A percentile compares a stretch with the other conserved stretches of the same genome.
phyloP scores from a whole-genome alignment of 257 asterid species.

The Solanum acaule region DNA sequence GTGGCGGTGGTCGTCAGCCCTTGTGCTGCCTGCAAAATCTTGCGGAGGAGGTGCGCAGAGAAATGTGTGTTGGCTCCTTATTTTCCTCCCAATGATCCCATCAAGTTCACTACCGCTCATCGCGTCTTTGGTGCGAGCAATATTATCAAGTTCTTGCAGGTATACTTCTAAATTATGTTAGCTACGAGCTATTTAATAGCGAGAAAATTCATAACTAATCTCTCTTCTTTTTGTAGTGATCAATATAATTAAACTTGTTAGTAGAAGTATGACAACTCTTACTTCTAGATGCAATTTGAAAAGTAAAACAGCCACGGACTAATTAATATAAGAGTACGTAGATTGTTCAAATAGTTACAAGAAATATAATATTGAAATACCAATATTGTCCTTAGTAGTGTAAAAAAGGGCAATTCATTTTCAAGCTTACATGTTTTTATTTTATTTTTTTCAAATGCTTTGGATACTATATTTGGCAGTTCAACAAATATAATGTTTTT shows the following conservation, averaged over 20 bases:
- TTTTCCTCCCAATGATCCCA: slow-evolving; percentile 8
- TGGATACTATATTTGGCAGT: background rate
- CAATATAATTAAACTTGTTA: background rate
- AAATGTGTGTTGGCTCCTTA: slow-evolving; percentile 10
- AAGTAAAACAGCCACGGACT: background rate
- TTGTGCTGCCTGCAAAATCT: slow-evolving; percentile 8
- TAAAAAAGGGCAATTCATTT: background rate
- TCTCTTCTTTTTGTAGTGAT: background rate
- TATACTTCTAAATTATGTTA: background rate
- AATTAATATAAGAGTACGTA: background rate
- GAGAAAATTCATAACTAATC: background rate
- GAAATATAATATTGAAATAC: background rate
- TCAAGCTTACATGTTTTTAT: background rate
- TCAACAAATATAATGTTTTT: background rate
- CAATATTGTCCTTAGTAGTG: background rate
- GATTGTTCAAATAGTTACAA: background rate
- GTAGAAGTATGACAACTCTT: background rate
- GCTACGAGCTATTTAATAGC: background rate
- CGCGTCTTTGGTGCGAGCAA: slow-evolving; percentile 11
- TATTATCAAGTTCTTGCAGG: slow-evolving; percentile 14
- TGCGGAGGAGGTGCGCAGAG: slow-evolving; percentile 6
- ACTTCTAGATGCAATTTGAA: background rate
- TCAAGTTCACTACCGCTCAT: slow-evolving; percentile 9
- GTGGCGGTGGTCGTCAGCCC: slow-evolving; percentile 21
- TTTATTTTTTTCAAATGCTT: background rate